phyloP scores from a whole-genome alignment of 257 asterid genomes.

The Vinca minor region DNA sequence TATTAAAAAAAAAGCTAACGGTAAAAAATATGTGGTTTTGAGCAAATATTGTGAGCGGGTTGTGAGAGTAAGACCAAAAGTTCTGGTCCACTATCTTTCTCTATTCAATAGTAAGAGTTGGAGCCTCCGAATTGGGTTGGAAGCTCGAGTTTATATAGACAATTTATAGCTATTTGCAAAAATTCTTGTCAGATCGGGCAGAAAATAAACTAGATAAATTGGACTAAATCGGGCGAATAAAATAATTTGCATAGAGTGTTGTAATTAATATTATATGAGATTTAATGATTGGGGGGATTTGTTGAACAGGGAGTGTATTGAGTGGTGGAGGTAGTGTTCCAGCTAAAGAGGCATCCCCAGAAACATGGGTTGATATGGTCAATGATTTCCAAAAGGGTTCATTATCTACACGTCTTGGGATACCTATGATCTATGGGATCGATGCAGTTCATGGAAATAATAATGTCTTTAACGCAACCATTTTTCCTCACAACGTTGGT shows the following conservation, averaged over 20 bases:
- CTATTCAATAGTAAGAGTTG: no score
- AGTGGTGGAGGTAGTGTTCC: constrained; percentile 75
- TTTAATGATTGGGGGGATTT: background rate
- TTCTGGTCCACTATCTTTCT: no score
- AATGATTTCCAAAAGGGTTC: constrained; percentile 56
- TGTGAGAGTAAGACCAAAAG: no score
- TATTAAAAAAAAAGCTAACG: no score
- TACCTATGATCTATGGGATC: constrained; percentile 61
- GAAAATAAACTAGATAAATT: no score
- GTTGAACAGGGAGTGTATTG: constrained; percentile 50
- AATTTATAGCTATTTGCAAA: no score
- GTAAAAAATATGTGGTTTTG: no score
- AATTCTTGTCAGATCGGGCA: no score
- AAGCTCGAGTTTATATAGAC: no score
- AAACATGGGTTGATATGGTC: constrained; percentile 64
- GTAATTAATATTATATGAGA: background rate
- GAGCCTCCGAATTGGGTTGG: no score
- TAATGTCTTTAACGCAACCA: constrained; percentile 45
- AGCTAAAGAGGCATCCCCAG: constrained; percentile 35
- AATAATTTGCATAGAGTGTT: background rate
- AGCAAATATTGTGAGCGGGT: no score
- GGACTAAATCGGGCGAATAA: no score
- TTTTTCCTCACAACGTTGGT: constrained; percentile 64
- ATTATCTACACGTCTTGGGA: constrained; percentile 50
- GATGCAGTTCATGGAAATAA: constrained; percentile 71